Conservation (phyloP, 495 filamentous ascomycete genomes). For the Neurospora sp. region DNA sequence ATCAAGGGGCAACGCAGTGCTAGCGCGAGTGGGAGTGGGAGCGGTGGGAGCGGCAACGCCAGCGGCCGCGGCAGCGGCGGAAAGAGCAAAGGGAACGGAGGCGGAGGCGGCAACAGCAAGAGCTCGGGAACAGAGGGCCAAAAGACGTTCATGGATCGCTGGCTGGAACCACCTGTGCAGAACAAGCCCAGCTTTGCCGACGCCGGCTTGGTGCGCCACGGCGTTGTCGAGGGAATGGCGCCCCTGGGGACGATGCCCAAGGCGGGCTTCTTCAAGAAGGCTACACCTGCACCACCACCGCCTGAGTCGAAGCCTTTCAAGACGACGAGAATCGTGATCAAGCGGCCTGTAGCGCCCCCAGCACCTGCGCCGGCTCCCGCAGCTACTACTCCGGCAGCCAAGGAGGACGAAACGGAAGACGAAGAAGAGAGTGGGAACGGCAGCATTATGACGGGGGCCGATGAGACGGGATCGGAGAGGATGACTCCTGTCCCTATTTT, state of each 20-base stretch:
- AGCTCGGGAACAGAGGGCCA: slow-evolving; percentile 22
- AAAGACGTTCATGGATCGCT: slow-evolving; percentile 40
- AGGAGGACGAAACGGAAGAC: slow-evolving; percentile 25
- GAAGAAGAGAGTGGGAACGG: slow-evolving; percentile 15
- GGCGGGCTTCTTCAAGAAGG: slow-evolving; percentile 33
- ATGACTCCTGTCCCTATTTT: not conserved
- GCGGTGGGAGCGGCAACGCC: not conserved
- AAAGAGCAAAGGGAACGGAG: not conserved
- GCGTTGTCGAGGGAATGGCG: slow-evolving; percentile 60
- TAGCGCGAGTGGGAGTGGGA: not conserved
- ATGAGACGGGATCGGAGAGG: slow-evolving; percentile 11
- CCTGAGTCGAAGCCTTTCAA: slow-evolving; percentile 4
- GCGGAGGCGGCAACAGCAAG: slow-evolving; percentile 8
- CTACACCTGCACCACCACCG: slow-evolving; percentile 12
- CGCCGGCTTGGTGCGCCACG: slow-evolving; percentile 48
- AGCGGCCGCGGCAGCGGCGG: not conserved
- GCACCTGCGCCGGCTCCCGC: slow-evolving; percentile 2
- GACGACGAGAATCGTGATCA: slow-evolving; percentile 30
- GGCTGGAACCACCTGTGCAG: slow-evolving; percentile 63
- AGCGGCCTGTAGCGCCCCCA: slow-evolving; percentile 16
- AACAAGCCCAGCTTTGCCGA: slow-evolving; percentile 65
- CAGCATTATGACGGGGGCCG: not conserved
- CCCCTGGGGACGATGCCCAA: slow-evolving; percentile 56
- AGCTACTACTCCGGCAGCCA: slow-evolving; percentile 9
- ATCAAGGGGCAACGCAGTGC: slow-evolving; percentile 8